Base-by-base conservation (phyloP, 2,329 filamentous ascomycete genomes). In the Ascochyta lentis region DNA sequence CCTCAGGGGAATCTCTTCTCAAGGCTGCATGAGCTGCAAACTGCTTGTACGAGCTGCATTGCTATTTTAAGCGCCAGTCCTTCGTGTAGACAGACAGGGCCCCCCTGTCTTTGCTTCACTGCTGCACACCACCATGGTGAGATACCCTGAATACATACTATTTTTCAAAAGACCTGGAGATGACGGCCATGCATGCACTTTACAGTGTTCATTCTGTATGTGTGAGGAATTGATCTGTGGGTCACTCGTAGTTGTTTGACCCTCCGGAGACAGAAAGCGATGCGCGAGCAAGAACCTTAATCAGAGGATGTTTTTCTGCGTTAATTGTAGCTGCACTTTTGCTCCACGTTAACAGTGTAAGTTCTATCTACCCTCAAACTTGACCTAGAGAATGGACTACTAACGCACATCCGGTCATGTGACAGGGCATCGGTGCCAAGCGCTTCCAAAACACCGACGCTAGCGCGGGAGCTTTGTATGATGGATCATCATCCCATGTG, bases 401-500 rank as follows among this genome's bases (percentile, higher is more conserved):
- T 13, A 12, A 1, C 33, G 4, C 22, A 15, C 7, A 8, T n/a
- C 23, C 8, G 7, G 42, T 15, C 53, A 56, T 39, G 53, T 56
- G 53, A 51, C 19, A 13, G 9, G 16, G 5, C 4, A 38, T 48
- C 53, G 53, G 53, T 10, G 24, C 40, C 24, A 43, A 42, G 40
- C 15, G 38, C n/a, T 8, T 1, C 9, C 16, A 19, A 31, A 41
- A 34, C 39, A 39, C 54, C 48, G 49, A 57, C 54, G 44, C 54
- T 57, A 57, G 48, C 42, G 16, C 46, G 24, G 42, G 41, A 56
- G 54, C 47, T 56, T 56, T 52, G 29, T 27, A 22, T 31, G 41
- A 49, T 44, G 44, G 53, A 55, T 55, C 48, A 57, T 52, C 54
- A 45, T 52, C 33, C 16, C 13, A 37, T 52, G 48, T 44, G 35